Percentiles rank a stretch among this genome's conserved stretches.
These are phyloP conservation scores for Phaeolepiota aurea DNA, from an alignment of 768 basidiomycete genomes.

Conservation along the genomic window DNA sequence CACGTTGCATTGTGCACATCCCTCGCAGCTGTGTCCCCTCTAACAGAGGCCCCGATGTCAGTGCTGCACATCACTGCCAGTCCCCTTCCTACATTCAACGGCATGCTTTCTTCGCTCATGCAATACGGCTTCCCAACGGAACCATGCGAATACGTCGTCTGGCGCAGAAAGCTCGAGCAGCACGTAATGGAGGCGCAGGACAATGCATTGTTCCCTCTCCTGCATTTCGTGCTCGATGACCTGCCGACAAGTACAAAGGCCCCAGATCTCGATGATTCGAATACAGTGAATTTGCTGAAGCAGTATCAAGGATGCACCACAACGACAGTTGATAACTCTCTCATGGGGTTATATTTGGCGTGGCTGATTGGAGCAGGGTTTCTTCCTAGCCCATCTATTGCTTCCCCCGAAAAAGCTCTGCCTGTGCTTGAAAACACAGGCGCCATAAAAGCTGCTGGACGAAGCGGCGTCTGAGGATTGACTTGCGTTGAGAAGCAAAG, in stretches of 20 bases:
- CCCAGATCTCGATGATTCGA: conserved; percentile 81
- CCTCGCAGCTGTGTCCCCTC: conserved; percentile 59
- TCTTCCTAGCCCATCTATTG: conserved; percentile 46
- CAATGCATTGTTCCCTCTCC: conserved; percentile 92
- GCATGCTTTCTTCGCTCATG: conserved; percentile 62
- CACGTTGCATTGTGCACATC: conserved; percentile 83
- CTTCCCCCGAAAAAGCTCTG: conserved; percentile 31
- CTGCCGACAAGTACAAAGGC: conserved; percentile 94
- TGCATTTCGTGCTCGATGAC: conserved; percentile 97
- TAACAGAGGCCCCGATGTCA: conserved; percentile 34
- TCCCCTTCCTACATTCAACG: conserved; percentile 86
- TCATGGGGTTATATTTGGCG: conserved; percentile 84
- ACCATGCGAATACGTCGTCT: conserved; percentile 82
- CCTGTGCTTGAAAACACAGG: conserved; percentile 35
- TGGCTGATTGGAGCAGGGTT: conserved; percentile 89
- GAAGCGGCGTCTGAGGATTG: conserved; percentile 43
- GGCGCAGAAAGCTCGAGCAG: conserved; percentile 88
- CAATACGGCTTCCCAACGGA: conserved; percentile 75
- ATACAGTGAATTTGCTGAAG: conserved; percentile 59
- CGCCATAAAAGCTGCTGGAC: conserved; percentile 55
- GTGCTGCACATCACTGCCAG: conserved; percentile 83
- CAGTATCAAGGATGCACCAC: conserved; percentile 27
- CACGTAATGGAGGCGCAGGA: conserved; percentile 94
- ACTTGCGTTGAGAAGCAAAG: background rate
- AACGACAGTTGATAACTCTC: conserved; percentile 61